These are phyloP conservation scores for Aspergillus avenaceus DNA, from an alignment of 495 filamentous ascomycete genomes.

Conservation along the genomic window DNA sequence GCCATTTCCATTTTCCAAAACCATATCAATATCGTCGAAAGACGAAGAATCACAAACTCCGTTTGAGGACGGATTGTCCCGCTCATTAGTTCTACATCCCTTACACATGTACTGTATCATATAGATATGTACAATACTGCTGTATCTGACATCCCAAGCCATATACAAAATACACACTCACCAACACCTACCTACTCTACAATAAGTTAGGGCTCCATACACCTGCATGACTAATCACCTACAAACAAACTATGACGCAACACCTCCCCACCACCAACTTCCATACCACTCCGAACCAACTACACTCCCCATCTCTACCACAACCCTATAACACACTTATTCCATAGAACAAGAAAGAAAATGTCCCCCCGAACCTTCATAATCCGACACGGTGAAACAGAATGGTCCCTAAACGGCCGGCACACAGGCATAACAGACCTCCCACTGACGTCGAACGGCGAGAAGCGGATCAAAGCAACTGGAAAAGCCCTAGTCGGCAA, in stretches of 20 bases:
- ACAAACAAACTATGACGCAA: conserved; percentile 11
- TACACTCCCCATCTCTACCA: neutral
- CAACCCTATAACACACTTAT: neutral
- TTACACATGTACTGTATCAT: too few relatives aligned
- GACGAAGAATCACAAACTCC: too few relatives aligned
- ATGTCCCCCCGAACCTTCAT: conserved; percentile 87
- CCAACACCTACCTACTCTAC: too few relatives aligned
- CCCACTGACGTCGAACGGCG: conserved; percentile 79
- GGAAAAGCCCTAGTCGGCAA: conserved; percentile 78
- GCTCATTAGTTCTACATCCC: too few relatives aligned
- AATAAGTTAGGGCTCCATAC: too few relatives aligned
- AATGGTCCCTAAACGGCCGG: conserved; percentile 91
- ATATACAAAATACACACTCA: too few relatives aligned
- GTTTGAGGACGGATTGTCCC: too few relatives aligned
- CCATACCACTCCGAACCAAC: neutral
- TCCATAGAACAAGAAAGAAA: neutral
- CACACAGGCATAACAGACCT: conserved; percentile 89
- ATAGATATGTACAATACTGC: too few relatives aligned
- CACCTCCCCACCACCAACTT: conserved; percentile 1
- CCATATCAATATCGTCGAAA: too few relatives aligned
- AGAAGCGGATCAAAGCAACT: conserved; percentile 77
- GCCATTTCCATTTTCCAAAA: too few relatives aligned
- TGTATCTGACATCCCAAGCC: too few relatives aligned
- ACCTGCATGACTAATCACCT: too few relatives aligned
- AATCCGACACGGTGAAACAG: conserved; percentile 90